phyloP scores from a whole-genome alignment of 2,329 filamentous ascomycete genomes.

The Alternaria ventricosa region DNA sequence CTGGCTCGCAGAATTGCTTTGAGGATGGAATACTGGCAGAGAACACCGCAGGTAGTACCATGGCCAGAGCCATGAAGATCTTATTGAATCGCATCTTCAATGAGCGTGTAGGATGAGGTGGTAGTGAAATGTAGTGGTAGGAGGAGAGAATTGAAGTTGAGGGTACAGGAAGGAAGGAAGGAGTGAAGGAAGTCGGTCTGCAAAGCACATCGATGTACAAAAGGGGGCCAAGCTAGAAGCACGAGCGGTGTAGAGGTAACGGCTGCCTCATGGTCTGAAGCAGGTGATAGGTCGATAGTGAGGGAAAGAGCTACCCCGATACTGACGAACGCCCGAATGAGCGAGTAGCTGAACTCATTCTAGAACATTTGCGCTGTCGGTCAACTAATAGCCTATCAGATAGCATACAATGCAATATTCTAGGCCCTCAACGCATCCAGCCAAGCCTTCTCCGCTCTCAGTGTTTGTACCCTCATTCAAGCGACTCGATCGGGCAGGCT shows the following conservation, averaged over 20 bases:
- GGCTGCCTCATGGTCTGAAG: not conserved
- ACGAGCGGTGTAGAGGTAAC: not conserved
- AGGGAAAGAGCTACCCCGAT: not conserved
- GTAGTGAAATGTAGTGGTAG: not conserved
- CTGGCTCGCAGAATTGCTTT: not conserved
- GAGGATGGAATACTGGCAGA: not conserved
- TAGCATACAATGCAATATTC: not conserved
- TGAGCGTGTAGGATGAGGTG: not conserved
- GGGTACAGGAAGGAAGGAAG: not conserved
- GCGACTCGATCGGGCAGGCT: not conserved
- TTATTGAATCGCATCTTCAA: conserved; percentile 15
- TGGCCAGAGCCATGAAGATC: not conserved
- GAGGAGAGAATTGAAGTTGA: not conserved
- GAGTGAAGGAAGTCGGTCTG: not conserved
- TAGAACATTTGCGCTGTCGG: not conserved
- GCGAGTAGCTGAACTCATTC: not conserved
- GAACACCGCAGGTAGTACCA: not conserved
- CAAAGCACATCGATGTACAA: not conserved
- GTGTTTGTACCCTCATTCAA: not conserved
- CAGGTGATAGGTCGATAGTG: not conserved
- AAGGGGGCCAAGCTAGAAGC: not conserved
- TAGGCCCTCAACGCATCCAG: not conserved
- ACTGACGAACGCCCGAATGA: not conserved
- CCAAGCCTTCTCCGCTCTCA: not conserved
- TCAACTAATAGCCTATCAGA: not conserved